Conservation (phyloP, 208 protist species). For the Leishmania arabica region DNA sequence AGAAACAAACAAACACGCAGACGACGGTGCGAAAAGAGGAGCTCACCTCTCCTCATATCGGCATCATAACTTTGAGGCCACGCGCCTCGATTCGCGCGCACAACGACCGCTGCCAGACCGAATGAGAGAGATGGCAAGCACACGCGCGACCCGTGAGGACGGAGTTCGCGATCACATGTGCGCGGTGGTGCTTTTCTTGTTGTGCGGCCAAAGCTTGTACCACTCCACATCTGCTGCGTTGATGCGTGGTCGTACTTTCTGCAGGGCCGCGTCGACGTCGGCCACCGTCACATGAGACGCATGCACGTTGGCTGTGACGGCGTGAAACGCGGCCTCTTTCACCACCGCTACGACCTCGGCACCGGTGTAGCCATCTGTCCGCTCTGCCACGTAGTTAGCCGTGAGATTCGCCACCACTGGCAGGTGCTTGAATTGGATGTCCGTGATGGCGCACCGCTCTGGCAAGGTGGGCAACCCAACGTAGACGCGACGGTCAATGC, state of each 20-base stretch:
- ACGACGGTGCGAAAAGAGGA: neutral
- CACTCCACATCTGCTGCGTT: slow-evolving; percentile 51
- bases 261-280: slow-evolving; percentile 67
- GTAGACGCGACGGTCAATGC: slow-evolving; percentile 94
- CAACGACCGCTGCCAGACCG: neutral
- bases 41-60: neutral
- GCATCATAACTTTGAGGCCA: neutral
- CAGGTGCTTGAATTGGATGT: slow-evolving; percentile 76
- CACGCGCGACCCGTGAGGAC: neutral
- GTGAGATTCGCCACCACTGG: slow-evolving; percentile 61
- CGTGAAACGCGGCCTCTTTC: slow-evolving; percentile 89
- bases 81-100: neutral
- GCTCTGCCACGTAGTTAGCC: slow-evolving; percentile 44
- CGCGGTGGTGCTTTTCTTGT: neutral
- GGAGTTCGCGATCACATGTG: neutral
- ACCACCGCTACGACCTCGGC: slow-evolving; percentile 94
- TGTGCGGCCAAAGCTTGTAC: slow-evolving; percentile 56
- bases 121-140: neutral
- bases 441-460: slow-evolving; percentile 86
- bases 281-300: slow-evolving; percentile 37
- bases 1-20: neutral
- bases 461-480: slow-evolving; percentile 82
- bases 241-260: slow-evolving; percentile 60
- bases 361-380: slow-evolving; percentile 90
- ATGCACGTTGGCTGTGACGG: slow-evolving; percentile 66